Evolutionary conservation across 2,329 filamentous ascomycete species (phyloP).

Genomic region (Simplicillium aogashimaense): DNA sequence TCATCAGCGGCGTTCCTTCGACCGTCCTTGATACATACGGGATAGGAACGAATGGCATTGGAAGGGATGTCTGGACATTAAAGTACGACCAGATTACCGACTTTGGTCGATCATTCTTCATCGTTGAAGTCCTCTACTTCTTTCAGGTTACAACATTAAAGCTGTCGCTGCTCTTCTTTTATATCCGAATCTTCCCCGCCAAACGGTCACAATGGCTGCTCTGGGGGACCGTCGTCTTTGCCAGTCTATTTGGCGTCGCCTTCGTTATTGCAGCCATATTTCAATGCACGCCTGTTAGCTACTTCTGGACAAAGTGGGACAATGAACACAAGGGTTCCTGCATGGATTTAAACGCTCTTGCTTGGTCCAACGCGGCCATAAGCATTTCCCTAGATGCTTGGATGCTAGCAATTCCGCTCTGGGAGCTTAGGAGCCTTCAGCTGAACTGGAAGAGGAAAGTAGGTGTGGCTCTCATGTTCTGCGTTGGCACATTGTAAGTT

Average conservation of each 20-base stretch:
- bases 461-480: slow-evolving; percentile 32
- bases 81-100: neutral
- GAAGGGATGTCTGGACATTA: neutral
- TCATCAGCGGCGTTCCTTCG: slow-evolving; percentile 14
- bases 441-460: slow-evolving; percentile 33
- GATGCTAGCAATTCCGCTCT: slow-evolving; percentile 36
- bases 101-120: slow-evolving; percentile 3
- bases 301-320: slow-evolving; percentile 43
- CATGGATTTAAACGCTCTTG: slow-evolving; percentile 30
- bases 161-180: slow-evolving; percentile 8
- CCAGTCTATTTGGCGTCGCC: slow-evolving; percentile 20
- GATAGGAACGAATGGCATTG: neutral
- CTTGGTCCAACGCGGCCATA: slow-evolving; percentile 35
- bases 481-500: slow-evolving; percentile 27
- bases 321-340: slow-evolving; percentile 32
- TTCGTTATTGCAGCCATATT: slow-evolving; percentile 31
- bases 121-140: slow-evolving; percentile 8
- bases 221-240: slow-evolving; percentile 25
- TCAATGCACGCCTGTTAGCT: slow-evolving; percentile 35
- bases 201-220: slow-evolving; percentile 22
- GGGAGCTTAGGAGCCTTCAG: slow-evolving; percentile 24
- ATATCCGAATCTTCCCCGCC: slow-evolving; percentile 32
- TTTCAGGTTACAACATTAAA: slow-evolving; percentile 4
- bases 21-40: slow-evolving; percentile 14
- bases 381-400: slow-evolving; percentile 37